Evolutionary conservation across 2,329 filamentous ascomycete species (phyloP).

Genomic region (Hypoxylon rubiginosum): DNA sequence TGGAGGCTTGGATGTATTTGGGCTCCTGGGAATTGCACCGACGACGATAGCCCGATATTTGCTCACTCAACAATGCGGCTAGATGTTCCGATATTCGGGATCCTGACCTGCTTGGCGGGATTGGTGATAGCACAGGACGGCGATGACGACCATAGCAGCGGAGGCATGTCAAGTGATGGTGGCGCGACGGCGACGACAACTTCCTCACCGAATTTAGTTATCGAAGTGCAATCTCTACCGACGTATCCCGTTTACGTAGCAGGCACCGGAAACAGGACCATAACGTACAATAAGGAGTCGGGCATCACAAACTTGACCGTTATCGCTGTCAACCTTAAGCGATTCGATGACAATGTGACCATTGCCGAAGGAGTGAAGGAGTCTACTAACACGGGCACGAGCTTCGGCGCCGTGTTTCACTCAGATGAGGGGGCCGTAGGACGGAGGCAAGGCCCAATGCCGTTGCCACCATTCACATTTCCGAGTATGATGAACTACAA

Average conservation of each 20-base stretch:
- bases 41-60: constrained; percentile 33
- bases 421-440: constrained; percentile 1
- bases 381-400: not conserved
- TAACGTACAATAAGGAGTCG: constrained; percentile 12
- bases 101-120: constrained; percentile 43
- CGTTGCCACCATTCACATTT: constrained; percentile 19
- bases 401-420: not conserved
- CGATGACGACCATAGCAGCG: not conserved
- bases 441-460: constrained; percentile 7
- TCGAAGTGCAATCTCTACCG: constrained; percentile 18
- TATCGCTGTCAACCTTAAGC: constrained; percentile 23
- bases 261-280: not conserved
- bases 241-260: constrained; percentile 24
- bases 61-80: constrained; percentile 47
- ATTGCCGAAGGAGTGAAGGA: constrained; percentile 21
- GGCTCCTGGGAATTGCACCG: constrained; percentile 37
- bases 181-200: constrained; percentile 23
- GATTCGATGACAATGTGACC: constrained; percentile 3
- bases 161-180: constrained; percentile 1
- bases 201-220: constrained; percentile 28
- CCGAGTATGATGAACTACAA: constrained; percentile 19
- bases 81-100: constrained; percentile 45
- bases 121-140: constrained; percentile 25
- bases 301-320: constrained; percentile 28
- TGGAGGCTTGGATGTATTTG: constrained; percentile 37